Base-by-base conservation (phyloP, 257 asterid genomes). In the Penstemon davidsonii region DNA sequence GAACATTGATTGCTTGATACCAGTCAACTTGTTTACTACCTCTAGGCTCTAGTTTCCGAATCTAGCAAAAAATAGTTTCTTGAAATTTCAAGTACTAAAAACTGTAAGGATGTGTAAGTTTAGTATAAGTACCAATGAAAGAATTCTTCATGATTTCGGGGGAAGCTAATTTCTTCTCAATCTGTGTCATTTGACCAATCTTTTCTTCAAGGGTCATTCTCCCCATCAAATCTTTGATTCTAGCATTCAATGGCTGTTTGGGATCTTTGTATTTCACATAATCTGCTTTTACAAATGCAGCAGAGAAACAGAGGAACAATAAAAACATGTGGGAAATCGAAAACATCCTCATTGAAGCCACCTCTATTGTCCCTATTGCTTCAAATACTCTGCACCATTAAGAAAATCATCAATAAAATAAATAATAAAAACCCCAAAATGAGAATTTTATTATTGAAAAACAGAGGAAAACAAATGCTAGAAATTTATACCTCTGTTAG, bases 171-270 rank as follows among this genome's bases (percentile, higher is more conserved):
- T 76, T 52, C 69, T 93, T 82, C 83, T 88, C 97, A 77, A 91
- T 86, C 83, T 91, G 96, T 13, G 81, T 73, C 97, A 91, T 91
- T 64, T 91, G 97, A 1, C 97, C 97, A 67, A 91, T 88, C 83
- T 91, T 91, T 68, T 91, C 97, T 62, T 80, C 92, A 52, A 91
- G 78, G 7, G 83, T 91, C 97, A 91, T 86, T 63, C 80, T 80
- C 12, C 55, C 59, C 93, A 88, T 78, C 82, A 88, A 78, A 42
- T 91, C 97, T 59, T 68, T 88, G 66, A 91, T 84, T 62, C 96
- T 79, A 8, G 8, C 80, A 69, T 73, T 79, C 38, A 86, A 12
- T 0, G 89, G 86, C 85, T 85, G 95, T 62, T 73, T 78, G 38
- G 95, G 88, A 62, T 91, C 96, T 72, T 80, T 86, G 80, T 88